Evolutionary conservation across 83 land plant species (phyloP).

Genomic region (Larix sibirica): DNA sequence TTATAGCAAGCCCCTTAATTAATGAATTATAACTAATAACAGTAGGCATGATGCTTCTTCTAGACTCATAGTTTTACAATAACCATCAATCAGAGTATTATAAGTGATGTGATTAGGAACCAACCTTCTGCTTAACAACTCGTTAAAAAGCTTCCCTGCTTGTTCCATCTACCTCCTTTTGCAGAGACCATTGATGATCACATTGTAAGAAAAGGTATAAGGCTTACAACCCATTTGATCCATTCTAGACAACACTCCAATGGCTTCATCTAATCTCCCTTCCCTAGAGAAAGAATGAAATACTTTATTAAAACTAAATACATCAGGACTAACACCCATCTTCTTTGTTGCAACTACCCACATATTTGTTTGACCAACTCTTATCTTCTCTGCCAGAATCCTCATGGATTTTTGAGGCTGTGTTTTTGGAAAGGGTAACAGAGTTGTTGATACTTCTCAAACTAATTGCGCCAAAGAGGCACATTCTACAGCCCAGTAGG

Average conservation of each 20-base stretch:
- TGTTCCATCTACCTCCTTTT: slow-evolving; percentile 13
- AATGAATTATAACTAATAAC: slow-evolving; percentile 42
- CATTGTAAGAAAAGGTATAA: slow-evolving; percentile 20
- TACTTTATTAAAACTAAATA: slow-evolving; percentile 24
- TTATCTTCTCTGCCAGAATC: background rate
- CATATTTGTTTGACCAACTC: background rate
- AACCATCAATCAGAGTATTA: slow-evolving; percentile 31
- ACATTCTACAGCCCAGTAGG: too few relatives aligned
- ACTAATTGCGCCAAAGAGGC: background rate
- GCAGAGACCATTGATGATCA: slow-evolving; percentile 26
- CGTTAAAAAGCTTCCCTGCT: slow-evolving; percentile 17
- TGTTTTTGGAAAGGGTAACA: background rate
- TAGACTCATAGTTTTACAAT: slow-evolving; percentile 20
- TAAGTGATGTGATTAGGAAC: slow-evolving; percentile 18
- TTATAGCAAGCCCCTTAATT: slow-evolving; percentile 42
- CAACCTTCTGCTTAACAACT: slow-evolving; percentile 16
- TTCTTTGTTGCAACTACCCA: slow-evolving; percentile 3
- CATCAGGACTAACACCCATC: slow-evolving; percentile 20
- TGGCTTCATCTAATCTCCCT: slow-evolving; percentile 22
- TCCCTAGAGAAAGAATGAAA: slow-evolving; percentile 25
- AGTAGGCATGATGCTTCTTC: slow-evolving; percentile 26
- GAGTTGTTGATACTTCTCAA: background rate
- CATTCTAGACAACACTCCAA: slow-evolving; percentile 24
- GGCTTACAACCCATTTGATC: slow-evolving; percentile 19
- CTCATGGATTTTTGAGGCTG: background rate